These are phyloP conservation scores for Flagelloscypha sp. DNA, from an alignment of 768 basidiomycete species.

Conservation along the genomic window DNA sequence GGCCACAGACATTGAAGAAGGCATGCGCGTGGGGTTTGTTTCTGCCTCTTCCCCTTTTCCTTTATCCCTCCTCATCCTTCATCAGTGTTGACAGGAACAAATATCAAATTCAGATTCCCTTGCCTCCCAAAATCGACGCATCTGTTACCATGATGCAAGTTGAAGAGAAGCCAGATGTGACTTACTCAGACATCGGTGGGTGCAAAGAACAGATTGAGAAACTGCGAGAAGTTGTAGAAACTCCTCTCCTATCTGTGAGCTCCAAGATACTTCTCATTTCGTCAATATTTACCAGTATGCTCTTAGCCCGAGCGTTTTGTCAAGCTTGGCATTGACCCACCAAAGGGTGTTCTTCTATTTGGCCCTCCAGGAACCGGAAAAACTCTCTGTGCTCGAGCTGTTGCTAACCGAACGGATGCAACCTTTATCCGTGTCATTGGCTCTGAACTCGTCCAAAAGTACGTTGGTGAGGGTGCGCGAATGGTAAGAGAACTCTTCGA, in stretches of 20 bases:
- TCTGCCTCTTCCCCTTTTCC: neutral
- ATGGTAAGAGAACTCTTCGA: slow-evolving; percentile 99
- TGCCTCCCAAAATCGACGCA: slow-evolving; percentile 98
- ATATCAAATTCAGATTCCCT: slow-evolving; percentile 97
- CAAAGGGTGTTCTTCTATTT: slow-evolving; percentile 93
- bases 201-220: slow-evolving; percentile 99
- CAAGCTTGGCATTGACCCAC: slow-evolving; percentile 96
- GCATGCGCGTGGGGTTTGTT: slow-evolving; percentile 98
- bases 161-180: slow-evolving; percentile 96
- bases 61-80: slow-evolving; percentile 7
- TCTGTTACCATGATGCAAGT: slow-evolving; percentile 99
- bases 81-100: slow-evolving; percentile 87
- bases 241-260: slow-evolving; percentile 83
- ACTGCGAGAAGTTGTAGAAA: slow-evolving; percentile 95
- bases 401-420: slow-evolving; percentile 96
- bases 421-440: slow-evolving; percentile 99
- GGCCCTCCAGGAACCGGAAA: slow-evolving; percentile 98
- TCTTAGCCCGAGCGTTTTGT: slow-evolving; percentile 95
- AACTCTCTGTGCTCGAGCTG: slow-evolving; percentile 95
- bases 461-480: slow-evolving; percentile 96
- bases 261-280: neutral
- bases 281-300: slow-evolving; percentile 11
- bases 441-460: slow-evolving; percentile 99
- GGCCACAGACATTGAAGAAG: slow-evolving; percentile 97
- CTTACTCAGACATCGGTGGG: slow-evolving; percentile 95